Evolutionary conservation across 139 green algal species (phyloP).

Genomic region (Tetradesmus lagerheimii): DNA sequence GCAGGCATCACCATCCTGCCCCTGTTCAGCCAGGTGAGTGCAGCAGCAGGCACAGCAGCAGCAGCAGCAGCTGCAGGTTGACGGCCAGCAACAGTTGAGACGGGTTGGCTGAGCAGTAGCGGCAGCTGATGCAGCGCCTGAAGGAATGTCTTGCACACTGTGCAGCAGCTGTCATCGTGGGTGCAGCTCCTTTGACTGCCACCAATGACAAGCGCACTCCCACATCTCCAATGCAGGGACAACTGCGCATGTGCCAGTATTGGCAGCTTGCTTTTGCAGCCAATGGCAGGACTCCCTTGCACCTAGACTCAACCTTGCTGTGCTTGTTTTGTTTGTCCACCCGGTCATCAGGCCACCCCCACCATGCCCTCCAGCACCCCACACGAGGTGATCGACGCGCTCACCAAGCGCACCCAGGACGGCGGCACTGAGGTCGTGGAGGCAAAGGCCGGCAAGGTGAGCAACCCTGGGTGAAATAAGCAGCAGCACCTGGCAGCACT

Average conservation of each 20-base stretch:
- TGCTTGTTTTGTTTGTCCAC: background rate
- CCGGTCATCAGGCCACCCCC: slow-evolving; percentile 69
- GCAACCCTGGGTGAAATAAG: no score
- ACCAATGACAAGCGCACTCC: background rate
- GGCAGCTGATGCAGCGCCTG: background rate
- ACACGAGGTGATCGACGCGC: slow-evolving; percentile 87
- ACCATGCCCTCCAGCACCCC: slow-evolving; percentile 72
- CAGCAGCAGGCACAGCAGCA: background rate
- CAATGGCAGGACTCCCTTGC: no score
- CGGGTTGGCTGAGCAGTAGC: background rate
- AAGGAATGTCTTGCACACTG: no score
- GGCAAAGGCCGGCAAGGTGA: slow-evolving; percentile 89
- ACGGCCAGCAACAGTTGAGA: background rate
- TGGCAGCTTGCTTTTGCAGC: no score
- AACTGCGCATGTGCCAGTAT: no score
- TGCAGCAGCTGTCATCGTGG: no score
- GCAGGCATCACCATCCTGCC: slow-evolving; percentile 99
- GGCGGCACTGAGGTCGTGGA: slow-evolving; percentile 98
- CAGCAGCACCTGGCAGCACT: no score
- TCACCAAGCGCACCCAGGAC: slow-evolving; percentile 99
- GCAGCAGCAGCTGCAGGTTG: background rate
- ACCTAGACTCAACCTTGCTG: no score
- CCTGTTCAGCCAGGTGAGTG: slow-evolving; percentile 93
- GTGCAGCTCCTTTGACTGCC: background rate
- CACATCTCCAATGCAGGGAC: no score